Percentiles rank a stretch among this genome's conserved stretches.
phyloP scores from a whole-genome alignment of 1,284 basidiomycete species.

The Ceratobasidium sp. region DNA sequence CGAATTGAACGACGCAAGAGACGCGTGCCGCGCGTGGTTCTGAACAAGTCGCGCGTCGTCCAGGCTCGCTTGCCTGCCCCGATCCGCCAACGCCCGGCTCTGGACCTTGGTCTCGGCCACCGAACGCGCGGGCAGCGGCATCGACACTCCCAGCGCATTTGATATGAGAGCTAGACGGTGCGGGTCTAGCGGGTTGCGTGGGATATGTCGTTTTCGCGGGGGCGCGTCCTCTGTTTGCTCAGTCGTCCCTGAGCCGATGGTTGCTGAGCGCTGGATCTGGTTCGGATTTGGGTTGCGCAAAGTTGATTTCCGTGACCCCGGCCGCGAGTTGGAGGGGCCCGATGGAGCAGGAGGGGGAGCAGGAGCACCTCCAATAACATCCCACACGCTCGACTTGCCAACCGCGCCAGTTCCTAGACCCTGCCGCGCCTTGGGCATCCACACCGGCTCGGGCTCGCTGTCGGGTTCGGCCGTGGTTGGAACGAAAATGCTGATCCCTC shows the following conservation, averaged over 20 bases:
- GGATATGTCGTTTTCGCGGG: slow-evolving; percentile 50
- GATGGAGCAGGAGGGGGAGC: neutral
- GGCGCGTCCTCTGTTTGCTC: neutral
- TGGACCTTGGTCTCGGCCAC: slow-evolving; percentile 50
- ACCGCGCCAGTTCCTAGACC: slow-evolving; percentile 20
- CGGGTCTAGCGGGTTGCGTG: slow-evolving; percentile 75
- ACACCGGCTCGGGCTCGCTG: slow-evolving; percentile 24
- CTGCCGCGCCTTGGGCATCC: slow-evolving; percentile 32
- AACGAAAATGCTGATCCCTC: slow-evolving; percentile 25
- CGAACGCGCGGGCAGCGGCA: slow-evolving; percentile 65
- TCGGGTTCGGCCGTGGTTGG: slow-evolving; percentile 24
- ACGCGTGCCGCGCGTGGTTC: slow-evolving; percentile 20
- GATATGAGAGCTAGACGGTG: slow-evolving; percentile 80
- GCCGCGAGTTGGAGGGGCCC: neutral
- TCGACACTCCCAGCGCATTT: slow-evolving; percentile 81
- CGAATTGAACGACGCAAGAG: slow-evolving; percentile 50
- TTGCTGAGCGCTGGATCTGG: slow-evolving; percentile 18
- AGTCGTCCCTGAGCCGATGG: slow-evolving; percentile 11
- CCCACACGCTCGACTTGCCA: slow-evolving; percentile 38
- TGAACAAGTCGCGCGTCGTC: slow-evolving; percentile 16
- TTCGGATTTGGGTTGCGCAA: neutral
- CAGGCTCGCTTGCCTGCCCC: slow-evolving; percentile 20
- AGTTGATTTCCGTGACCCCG: slow-evolving; percentile 10
- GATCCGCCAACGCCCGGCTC: slow-evolving; percentile 54
- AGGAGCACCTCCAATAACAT: slow-evolving; percentile 23